Evolutionary conservation across 306 rosid genomes (phyloP).

Genomic region (Prunus campanulata): DNA sequence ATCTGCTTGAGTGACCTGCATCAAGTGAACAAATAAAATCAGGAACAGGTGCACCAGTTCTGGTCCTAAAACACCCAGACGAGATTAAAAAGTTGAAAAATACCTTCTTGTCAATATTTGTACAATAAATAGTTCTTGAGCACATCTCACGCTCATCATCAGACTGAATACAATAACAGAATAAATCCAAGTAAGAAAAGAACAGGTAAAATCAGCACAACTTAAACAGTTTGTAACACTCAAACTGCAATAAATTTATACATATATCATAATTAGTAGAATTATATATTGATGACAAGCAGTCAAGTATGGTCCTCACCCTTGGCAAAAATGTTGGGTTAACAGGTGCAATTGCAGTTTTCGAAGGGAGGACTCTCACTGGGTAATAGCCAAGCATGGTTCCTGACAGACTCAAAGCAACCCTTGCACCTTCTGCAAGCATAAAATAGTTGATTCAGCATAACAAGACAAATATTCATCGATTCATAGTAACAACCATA

Average conservation of each 20-base stretch:
- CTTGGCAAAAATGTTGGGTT: constrained; percentile 93
- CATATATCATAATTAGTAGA: background rate
- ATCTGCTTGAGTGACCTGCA: constrained; percentile 93
- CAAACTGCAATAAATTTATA: background rate
- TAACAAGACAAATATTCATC: constrained; percentile 4
- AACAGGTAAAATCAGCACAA: constrained; percentile 15
- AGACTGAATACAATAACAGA: constrained; percentile 47
- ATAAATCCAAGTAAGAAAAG: constrained; percentile 22
- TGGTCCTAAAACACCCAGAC: constrained; percentile 22
- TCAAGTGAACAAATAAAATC: constrained; percentile 12
- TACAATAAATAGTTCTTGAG: constrained; percentile 95
- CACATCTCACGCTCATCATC: constrained; percentile 99
- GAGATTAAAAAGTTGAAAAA: constrained; percentile 16
- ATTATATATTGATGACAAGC: constrained; percentile 6
- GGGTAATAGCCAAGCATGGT: constrained; percentile 96
- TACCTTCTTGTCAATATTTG: constrained; percentile 98
- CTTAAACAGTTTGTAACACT: background rate
- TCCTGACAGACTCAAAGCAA: constrained; percentile 88
- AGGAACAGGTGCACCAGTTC: constrained; percentile 11
- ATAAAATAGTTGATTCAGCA: constrained; percentile 27
- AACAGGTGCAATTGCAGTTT: constrained; percentile 98
- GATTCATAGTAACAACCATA: constrained; percentile 10
- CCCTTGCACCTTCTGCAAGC: constrained; percentile 83
- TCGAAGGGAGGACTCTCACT: constrained; percentile 92
- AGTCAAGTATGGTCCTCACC: constrained; percentile 42